Conservation (phyloP, 495 filamentous ascomycete genomes). For the Lentithecium fluviatile region DNA sequence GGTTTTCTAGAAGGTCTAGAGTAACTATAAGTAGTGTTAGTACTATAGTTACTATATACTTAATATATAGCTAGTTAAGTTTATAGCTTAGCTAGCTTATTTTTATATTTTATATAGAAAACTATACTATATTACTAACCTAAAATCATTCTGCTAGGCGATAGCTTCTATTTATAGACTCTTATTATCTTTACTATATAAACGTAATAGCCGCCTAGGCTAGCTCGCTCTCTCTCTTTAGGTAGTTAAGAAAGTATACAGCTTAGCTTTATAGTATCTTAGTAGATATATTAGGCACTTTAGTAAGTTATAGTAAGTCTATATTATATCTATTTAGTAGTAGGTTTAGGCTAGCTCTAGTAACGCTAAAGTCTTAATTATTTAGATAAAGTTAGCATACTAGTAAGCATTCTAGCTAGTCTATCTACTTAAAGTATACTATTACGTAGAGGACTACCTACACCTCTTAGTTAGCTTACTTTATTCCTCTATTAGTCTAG, state of each 20-base stretch:
- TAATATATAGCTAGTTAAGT: not conserved
- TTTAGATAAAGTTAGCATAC: constrained; percentile 1
- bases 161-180: not conserved
- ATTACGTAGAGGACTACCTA: constrained; percentile 1
- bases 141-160: not conserved
- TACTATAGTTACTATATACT: constrained; percentile 11
- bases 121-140: not conserved
- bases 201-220: not conserved
- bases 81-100: not conserved
- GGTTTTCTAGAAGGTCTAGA: not conserved
- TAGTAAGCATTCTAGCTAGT: not conserved
- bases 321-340: too few species aligned
- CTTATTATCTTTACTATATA: constrained; percentile 1
- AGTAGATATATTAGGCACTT: not conserved
- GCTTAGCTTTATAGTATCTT: not conserved
- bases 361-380: not conserved
- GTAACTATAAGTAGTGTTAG: not conserved
- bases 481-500: constrained; percentile 1
- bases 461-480: not conserved
- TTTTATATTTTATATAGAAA: constrained; percentile 2
- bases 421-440: not conserved
- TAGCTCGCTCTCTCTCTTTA: not conserved
- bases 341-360: too few species aligned
- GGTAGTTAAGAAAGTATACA: not conserved
- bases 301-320: too few species aligned